Evolutionary conservation across 768 basidiomycete genomes (phyloP).

Genomic region (Cystobasidium onofrii): DNA sequence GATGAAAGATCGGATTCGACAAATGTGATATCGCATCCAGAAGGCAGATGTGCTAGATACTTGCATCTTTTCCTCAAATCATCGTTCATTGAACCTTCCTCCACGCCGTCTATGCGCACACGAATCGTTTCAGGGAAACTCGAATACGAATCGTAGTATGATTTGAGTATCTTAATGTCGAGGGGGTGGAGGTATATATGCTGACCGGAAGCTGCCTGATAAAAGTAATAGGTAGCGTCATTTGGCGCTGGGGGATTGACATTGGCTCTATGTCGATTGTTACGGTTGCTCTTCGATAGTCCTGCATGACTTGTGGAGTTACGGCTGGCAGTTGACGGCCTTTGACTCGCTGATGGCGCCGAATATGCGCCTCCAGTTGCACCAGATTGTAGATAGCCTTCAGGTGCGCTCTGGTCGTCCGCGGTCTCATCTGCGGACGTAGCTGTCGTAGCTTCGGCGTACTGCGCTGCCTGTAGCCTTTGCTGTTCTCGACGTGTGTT

Average conservation of each 20-base stretch:
- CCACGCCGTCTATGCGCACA: constrained; percentile 61
- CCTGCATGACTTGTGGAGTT: background rate
- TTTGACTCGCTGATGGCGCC: background rate
- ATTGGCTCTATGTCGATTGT: constrained; percentile 50
- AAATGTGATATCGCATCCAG: constrained; percentile 86
- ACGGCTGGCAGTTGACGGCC: constrained; percentile 23
- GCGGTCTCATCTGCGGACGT: constrained; percentile 6
- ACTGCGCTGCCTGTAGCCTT: constrained; percentile 4
- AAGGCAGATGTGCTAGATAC: constrained; percentile 84
- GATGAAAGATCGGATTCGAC: constrained; percentile 73
- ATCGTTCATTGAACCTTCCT: constrained; percentile 59
- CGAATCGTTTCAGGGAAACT: constrained; percentile 75
- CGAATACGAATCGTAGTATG: constrained; percentile 70
- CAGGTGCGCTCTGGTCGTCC: constrained; percentile 12
- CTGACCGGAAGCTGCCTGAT: constrained; percentile 83
- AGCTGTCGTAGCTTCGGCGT: constrained; percentile 25
- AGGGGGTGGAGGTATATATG: constrained; percentile 90
- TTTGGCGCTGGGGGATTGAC: constrained; percentile 78
- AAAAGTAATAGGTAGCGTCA: constrained; percentile 78
- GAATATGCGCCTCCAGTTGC: background rate
- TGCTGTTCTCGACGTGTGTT: constrained; percentile 7
- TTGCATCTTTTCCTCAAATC: constrained; percentile 91
- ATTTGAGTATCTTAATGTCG: constrained; percentile 83
- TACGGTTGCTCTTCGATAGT: background rate
- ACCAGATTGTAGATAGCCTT: background rate